Percentiles rank a stretch among this genome's conserved stretches.
These are phyloP conservation scores for Claviceps capensis DNA, from an alignment of 2,329 filamentous ascomycete species.

Conservation along the genomic window DNA sequence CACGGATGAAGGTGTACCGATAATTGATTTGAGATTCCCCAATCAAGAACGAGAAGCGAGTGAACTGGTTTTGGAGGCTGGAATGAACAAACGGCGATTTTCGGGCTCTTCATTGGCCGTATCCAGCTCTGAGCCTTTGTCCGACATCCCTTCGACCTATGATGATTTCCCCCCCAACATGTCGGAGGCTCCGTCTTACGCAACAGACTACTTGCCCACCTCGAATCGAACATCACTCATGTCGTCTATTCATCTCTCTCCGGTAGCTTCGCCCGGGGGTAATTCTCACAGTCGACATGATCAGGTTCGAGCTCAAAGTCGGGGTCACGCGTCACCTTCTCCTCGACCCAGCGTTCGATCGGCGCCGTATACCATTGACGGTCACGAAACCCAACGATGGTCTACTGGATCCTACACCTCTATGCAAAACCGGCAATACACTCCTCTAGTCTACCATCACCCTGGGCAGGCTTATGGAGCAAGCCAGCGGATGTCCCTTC, in stretches of 20 bases:
- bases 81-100: conserved; percentile 46
- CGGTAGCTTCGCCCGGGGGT: conserved; percentile 57
- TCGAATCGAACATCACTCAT: conserved; percentile 58
- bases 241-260: conserved; percentile 57
- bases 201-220: conserved; percentile 51
- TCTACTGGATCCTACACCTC: conserved; percentile 61
- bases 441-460: conserved; percentile 50
- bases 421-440: conserved; percentile 37
- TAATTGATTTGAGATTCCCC: conserved; percentile 45
- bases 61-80: conserved; percentile 34
- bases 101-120: conserved; percentile 63
- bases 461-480: conserved; percentile 42
- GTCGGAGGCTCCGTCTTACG: conserved; percentile 54
- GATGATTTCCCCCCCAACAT: conserved; percentile 55
- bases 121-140: conserved; percentile 50
- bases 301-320: conserved; percentile 49
- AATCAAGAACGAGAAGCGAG: conserved; percentile 35
- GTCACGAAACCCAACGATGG: conserved; percentile 57
- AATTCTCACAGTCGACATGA: conserved; percentile 46
- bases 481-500: conserved; percentile 41
- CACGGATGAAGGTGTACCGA: conserved; percentile 47
- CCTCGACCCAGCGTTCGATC: conserved; percentile 54
- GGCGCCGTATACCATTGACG: conserved; percentile 58
- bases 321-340: conserved; percentile 58
- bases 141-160: conserved; percentile 56